Conservation (phyloP, 306 rosid genomes). For the Acacia acuminata region DNA sequence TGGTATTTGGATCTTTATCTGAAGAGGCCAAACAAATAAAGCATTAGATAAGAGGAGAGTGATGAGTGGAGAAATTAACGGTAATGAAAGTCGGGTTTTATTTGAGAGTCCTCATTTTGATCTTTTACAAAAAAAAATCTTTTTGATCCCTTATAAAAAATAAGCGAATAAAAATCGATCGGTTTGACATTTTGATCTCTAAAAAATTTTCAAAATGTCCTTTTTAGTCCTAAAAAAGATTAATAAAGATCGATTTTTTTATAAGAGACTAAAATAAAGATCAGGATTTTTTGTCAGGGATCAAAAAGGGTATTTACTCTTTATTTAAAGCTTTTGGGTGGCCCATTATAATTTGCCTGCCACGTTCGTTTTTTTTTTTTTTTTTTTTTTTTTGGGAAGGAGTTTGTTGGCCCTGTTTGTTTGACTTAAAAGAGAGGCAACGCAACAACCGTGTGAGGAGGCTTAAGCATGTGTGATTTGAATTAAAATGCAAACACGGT, state of each 20-base stretch:
- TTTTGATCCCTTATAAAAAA: no score
- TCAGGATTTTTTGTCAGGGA: no score
- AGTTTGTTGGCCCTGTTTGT: slow-evolving; percentile 5
- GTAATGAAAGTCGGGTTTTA: neutral
- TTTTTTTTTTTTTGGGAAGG: neutral
- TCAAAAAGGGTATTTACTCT: no score
- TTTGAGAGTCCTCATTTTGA: no score
- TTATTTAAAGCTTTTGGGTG: neutral
- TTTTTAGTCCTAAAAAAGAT: no score
- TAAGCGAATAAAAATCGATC: no score
- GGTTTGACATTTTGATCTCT: no score
- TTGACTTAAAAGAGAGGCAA: slow-evolving; percentile 5
- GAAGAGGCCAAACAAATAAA: neutral
- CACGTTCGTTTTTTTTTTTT: neutral
- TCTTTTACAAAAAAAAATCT: no score
- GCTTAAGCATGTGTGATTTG: no score
- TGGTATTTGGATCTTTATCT: neutral
- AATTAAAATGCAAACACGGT: neutral
- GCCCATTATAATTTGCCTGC: neutral
- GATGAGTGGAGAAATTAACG: neutral
- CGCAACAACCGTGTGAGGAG: neutral
- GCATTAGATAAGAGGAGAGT: neutral
- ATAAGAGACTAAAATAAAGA: no score
- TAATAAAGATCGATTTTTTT: no score
- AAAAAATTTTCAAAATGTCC: no score